Base-by-base conservation (phyloP, 2,329 filamentous ascomycete genomes). In the Trichoderma hamatum region DNA sequence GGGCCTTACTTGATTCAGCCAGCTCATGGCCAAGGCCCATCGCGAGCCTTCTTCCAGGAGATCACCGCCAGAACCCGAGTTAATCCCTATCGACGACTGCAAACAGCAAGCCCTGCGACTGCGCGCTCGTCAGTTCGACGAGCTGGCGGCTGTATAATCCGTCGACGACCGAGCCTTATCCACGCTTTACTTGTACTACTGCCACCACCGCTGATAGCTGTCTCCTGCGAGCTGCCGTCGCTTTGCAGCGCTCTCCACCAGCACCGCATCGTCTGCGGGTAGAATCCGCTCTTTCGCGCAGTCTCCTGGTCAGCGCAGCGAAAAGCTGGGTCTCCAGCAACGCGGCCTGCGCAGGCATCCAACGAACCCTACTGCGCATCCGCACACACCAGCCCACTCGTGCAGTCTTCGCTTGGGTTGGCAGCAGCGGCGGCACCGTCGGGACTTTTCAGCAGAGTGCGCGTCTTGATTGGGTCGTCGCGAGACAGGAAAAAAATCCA, bases 191-290 rank as follows among this genome's bases (percentile, higher is more conserved):
- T 11, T n/a, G 19, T 19, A 9, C 19, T n/a, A 43, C 16, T 10
- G 16, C 39, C 39, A 43, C 5, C 9, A 9, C 1, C 3, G 34
- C 32, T 21, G 56, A 55, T 26, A 54, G 28, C 34, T 32, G 52
- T 64, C n/a, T 67, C 56, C 68, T 67, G 68, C 68, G 62, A 60
- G 58, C 68, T 62, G 26, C 68, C 67, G 68, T 63, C 68, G 56
- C 63, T 62, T 46, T 59, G 62, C 68, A 70, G 68, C 62, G 10
- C 55, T 55, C 61, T 67, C 68, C 63, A 61, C 62, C 55, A 49
- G 61, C 36, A 36, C 34, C 36, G 55, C 68, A 61, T 46, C 61
- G 54, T 46, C 68, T 46, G 30, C 54, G 54, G 43, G 32, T 58
- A 36, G 39, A 67, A 46, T 67, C 39, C 64, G 39, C 55, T 51